Base-by-base conservation (phyloP, 2,329 filamentous ascomycete species). In the Penicillium olsonii region DNA sequence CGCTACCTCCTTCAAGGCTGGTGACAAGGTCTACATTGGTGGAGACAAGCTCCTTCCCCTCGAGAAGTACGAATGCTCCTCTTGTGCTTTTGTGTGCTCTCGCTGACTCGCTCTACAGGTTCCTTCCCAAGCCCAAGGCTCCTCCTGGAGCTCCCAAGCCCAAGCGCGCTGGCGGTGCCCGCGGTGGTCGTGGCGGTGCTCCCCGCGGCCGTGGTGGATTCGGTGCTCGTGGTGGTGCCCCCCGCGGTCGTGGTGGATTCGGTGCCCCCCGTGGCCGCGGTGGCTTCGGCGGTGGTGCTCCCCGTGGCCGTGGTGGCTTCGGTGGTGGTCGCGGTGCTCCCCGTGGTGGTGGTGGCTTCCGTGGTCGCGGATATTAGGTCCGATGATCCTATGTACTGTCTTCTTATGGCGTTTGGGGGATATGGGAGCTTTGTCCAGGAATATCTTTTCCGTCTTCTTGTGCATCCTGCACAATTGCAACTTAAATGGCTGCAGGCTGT, bases 11-110 rank as follows among this genome's bases (percentile, higher is more conserved):
- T 99, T 97, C 85, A 95, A 96, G 80, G 77, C 86, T 56, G 94
- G 94, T 69, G 94, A 97, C 81, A 96, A 95, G 78, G 95, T 99
- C 77, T 99, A 86, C 80, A 96, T 97, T 68, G 89, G 87, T 63
- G 84, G 86, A 67, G 94, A 97, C 78, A 99, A 96, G 81, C 84
- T 96, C 44, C 80, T 99, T 54, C 92, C 94, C 37, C 78, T 97
- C 64, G 94, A 99, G 75, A 91, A 88, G 81, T 84, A 72, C 47
- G 70, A 15, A 42, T 22, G 15, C 5, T n/a, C n/a, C 39, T 15
- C 43, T 60, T 41, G 20, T 24, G n/a, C 37, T 18, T 19, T 33
- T 41, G 9, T 34, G 4, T 22, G 5, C 26, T 38, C 51, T 68
- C 17, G 66, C 58, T 37, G 14, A 49, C 27, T 29, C n/a, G 14